Percentiles rank a stretch among this genome's conserved stretches.
These are phyloP conservation scores for Cutaneotrichosporon sp. DNA, from an alignment of 1,284 basidiomycete species.

Conservation along the genomic window DNA sequence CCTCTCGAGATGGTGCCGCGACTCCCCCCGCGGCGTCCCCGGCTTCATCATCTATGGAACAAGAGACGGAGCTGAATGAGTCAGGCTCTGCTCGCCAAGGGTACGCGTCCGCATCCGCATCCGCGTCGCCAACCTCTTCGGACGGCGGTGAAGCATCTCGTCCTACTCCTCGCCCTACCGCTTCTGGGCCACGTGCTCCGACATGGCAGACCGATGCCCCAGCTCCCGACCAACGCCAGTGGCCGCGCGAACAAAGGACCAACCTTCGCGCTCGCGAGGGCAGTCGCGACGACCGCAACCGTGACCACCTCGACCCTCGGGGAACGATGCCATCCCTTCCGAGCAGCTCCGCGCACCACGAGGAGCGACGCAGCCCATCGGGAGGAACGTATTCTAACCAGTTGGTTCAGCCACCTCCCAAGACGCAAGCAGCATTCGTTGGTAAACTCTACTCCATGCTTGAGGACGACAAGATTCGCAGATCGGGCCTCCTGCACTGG, in stretches of 20 bases:
- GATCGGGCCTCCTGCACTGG: slow-evolving; percentile 52
- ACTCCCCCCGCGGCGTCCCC: neutral
- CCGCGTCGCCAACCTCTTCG: slow-evolving; percentile 10
- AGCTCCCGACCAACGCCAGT: slow-evolving; percentile 3
- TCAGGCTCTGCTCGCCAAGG: slow-evolving; percentile 1
- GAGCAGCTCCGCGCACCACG: neutral
- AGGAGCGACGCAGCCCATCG: slow-evolving; percentile 7
- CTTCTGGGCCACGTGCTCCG: slow-evolving; percentile 6
- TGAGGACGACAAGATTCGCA: slow-evolving; percentile 48
- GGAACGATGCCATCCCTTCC: neutral
- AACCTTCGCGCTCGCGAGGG: neutral
- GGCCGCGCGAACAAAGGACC: slow-evolving; percentile 1
- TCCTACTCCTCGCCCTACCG: neutral
- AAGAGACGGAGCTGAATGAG: slow-evolving; percentile 1
- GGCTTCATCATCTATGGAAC: neutral
- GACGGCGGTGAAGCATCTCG: neutral
- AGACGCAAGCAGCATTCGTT: slow-evolving; percentile 53
- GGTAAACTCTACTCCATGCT: slow-evolving; percentile 54
- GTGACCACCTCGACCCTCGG: slow-evolving; percentile 12
- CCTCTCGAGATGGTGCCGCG: neutral
- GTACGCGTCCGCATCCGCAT: neutral
- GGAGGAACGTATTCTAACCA: slow-evolving; percentile 18
- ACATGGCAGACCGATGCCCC: slow-evolving; percentile 20
- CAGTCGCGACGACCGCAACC: neutral
- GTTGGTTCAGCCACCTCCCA: slow-evolving; percentile 34